phyloP scores from a whole-genome alignment of 768 basidiomycete species.

The Lactarius quietus region DNA sequence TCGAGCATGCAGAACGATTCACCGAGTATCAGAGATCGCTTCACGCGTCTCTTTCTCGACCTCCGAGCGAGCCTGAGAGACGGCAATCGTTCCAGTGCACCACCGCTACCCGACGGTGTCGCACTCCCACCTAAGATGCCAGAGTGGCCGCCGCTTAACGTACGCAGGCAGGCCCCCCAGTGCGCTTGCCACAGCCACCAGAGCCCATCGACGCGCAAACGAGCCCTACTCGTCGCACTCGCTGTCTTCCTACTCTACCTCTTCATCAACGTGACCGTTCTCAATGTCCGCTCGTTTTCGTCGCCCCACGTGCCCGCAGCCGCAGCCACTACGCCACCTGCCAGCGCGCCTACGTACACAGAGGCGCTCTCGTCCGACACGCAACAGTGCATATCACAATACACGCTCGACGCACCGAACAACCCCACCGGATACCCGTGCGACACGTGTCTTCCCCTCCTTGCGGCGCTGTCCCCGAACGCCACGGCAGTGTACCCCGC shows the following conservation, averaged over 20 bases:
- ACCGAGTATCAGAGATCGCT: slow-evolving; percentile 30
- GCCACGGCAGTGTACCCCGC: slow-evolving; percentile 32
- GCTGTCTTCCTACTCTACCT: slow-evolving; percentile 42
- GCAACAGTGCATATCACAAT: slow-evolving; percentile 46
- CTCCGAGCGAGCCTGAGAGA: slow-evolving; percentile 32
- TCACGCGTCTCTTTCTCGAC: slow-evolving; percentile 40
- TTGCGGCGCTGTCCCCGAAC: slow-evolving; percentile 37
- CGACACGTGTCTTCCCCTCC: slow-evolving; percentile 40
- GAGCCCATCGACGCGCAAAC: slow-evolving; percentile 31
- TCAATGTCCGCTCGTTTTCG: slow-evolving; percentile 38
- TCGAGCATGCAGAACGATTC: slow-evolving; percentile 23
- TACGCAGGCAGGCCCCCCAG: slow-evolving; percentile 35
- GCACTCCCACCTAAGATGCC: slow-evolving; percentile 20
- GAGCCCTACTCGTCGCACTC: slow-evolving; percentile 34
- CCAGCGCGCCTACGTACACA: slow-evolving; percentile 29
- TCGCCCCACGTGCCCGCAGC: background rate
- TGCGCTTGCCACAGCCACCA: slow-evolving; percentile 29
- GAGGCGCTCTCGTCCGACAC: slow-evolving; percentile 38
- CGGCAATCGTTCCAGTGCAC: slow-evolving; percentile 16
- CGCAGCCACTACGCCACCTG: slow-evolving; percentile 24
- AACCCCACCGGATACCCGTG: slow-evolving; percentile 46
- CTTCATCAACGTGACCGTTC: slow-evolving; percentile 39
- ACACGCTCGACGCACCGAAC: slow-evolving; percentile 42
- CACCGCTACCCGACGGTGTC: slow-evolving; percentile 27
- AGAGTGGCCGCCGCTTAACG: slow-evolving; percentile 40